Evolutionary conservation across 148 eudicot genomes (phyloP), one percentile per base, ranked within the genome.

Genomic region (Chenopodium quinoa): DNA sequence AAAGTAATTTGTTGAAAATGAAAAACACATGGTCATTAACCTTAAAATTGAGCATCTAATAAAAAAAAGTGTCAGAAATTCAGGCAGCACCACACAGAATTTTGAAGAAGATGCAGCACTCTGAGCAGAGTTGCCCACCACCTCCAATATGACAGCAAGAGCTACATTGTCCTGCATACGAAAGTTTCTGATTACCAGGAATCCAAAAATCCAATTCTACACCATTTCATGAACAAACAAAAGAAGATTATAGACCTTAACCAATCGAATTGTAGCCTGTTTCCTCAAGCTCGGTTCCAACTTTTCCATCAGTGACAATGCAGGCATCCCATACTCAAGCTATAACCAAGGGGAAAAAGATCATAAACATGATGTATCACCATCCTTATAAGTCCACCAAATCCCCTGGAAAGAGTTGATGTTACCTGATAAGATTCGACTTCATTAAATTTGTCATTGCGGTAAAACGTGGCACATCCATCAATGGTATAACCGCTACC

Each of bases 391-490:
- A 32, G 40, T 25, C 40, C 76, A 75, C n/a, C 22, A 32, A 78
- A 34, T 62, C 54, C 79, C 46, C 4, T 22, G 56, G 56, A 50
- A 10, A 75, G 47, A n/a, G 48, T 25, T 73, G 14, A 20, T 56
- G 9, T 50, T 72, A 93, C 99, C 97, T 93, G 97, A 73, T 92
- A 92, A 83, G 92, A 88, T 84, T 89, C 89, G 80, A 93, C 95
- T 84, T 90, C 89, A 60, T 88, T 84, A 83, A 95, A 93, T 65
- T 86, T 86, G 81, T 92, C 91, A 83, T 90, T 88, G 31, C 97
- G 97, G 87, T 92, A 95, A 82, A 95, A 93, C 31, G 89, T 95
- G 83, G 99, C 99, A 88, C 97, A 93, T 9, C 99, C 97, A 88
- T 95, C 97, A 75, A 89, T 80, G 22, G 87, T 85, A 37, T 84